Base-by-base conservation (phyloP, 176 grass and related monocot species). In the Tillandsia leiboldiana region DNA sequence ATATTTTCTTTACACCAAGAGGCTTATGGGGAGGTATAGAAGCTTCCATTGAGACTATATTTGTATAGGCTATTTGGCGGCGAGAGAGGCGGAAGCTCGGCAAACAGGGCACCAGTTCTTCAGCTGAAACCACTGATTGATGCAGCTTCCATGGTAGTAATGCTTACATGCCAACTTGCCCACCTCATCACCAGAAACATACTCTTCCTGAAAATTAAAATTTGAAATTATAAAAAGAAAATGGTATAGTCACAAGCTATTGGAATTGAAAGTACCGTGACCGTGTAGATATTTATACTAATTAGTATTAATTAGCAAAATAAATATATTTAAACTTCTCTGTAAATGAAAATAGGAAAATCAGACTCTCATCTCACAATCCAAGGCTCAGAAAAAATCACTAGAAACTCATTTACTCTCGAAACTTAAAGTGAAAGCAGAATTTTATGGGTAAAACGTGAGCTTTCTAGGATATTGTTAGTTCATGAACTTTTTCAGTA, bases 21-120 rank as follows among this genome's bases (percentile, higher is more conserved):
- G 33, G 33, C 33, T 42, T 42, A 42, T 8, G 33, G 33, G 33
- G 33, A 42, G 33, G 33, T 42, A 42, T 42, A 42, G 64, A 65
- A 68, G 23, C 2, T 80, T 15, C 15, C 52, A 13, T 56, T n/a
- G 12, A 56, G 9, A n/a, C 15, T 56, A 56, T 13, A 56, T n/a
- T 42, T 56, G 2, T 20, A 61, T 49, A 61, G 9, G 11, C 20
- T 49, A 64, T 73, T 78, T 80, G 69, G 57, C 65, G 72, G 56
- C 83, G 11, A 79, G 68, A 71, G 82, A 56, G 10, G 81, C 89
- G 24, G 87, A 76, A 10, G 79, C 75, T 78, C 90, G 92, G 84
- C 93, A 92, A 72, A 97, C 87, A 3, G 93, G 93, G 65, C 93
- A 97, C 93, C 93, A 92, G 73, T 97, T 97, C 81, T 97, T 97